Base-by-base conservation (phyloP, 306 rosid species). In the Citrullus mucosospermus region DNA sequence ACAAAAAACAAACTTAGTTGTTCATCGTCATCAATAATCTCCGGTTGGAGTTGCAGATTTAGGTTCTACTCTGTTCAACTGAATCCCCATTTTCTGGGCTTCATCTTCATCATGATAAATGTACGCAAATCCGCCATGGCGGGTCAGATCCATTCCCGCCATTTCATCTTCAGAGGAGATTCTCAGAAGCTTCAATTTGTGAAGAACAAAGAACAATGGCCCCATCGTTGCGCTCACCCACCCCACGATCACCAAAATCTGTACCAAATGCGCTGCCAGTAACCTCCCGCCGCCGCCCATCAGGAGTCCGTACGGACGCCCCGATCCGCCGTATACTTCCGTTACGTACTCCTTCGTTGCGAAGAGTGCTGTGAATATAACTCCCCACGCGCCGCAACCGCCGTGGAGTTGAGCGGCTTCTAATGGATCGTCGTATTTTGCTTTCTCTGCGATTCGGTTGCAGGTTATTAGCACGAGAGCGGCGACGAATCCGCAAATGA, bases 161-260 rank as follows among this genome's bases (percentile, higher is more conserved):
- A 90, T 87, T 41, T 94, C 97, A 32, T 94, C 98, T 67, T 90
- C 97, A 0, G 81, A 17, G 0, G 98, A 92, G 57, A 94, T 92
- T 77, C 98, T 79, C 43, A 94, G 71, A 39, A 94, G 80, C 5
- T 89, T 87, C 10, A 94, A 82, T 71, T 89, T 94, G 16, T 86
- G 86, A 12, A 94, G 83, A 11, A 65, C 71, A 30, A 46, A 90
- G 80, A 94, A 94, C 7, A 94, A 74, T 0, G 97, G 96, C 0
- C 98, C 97, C 98, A 94, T 94, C 0, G 97, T 94, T 4, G 94
- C 96, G 13, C 97, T 92, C 0, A 94, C 98, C 93, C 93, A 94
- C 41, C 91, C 98, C 0, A 48, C 5, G 0, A 94, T 94, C 38
- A 90, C 98, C 84, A 92, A 0, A 1, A 94, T 84, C 87, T 94